Conservation (phyloP, 345 rosid genomes). For the Sonneratia alba region DNA sequence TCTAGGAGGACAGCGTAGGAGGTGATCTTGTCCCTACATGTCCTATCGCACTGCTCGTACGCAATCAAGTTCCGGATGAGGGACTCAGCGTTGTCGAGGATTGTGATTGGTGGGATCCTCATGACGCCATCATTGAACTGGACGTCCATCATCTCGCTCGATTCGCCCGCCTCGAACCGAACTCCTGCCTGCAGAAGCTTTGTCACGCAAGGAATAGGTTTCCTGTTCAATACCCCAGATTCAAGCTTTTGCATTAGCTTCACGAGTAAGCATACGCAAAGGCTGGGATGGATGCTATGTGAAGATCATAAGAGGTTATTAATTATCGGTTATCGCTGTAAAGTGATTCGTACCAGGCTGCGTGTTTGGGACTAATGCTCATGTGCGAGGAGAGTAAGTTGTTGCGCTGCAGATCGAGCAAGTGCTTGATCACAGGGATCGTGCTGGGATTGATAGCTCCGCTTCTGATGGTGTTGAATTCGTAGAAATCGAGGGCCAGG, state of each 20-base stretch:
- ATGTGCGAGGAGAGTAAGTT: slow-evolving; percentile 1
- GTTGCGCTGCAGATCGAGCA: slow-evolving; percentile 10
- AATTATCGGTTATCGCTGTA: neutral
- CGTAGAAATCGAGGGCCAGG: slow-evolving; percentile 5
- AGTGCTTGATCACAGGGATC: slow-evolving; percentile 2
- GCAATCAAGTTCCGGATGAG: slow-evolving; percentile 8
- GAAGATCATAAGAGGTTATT: no score
- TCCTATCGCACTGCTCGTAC: slow-evolving; percentile 9
- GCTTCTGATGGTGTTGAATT: slow-evolving; percentile 7
- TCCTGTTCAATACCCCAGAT: neutral
- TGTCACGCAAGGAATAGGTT: slow-evolving; percentile 3
- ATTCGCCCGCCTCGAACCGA: slow-evolving; percentile 2
- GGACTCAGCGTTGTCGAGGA: slow-evolving; percentile 7
- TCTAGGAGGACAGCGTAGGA: slow-evolving; percentile 8
- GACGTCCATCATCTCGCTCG: slow-evolving; percentile 9
- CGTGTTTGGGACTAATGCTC: neutral
- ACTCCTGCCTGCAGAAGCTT: slow-evolving; percentile 8
- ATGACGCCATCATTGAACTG: slow-evolving; percentile 1
- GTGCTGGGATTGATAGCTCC: slow-evolving; percentile 2
- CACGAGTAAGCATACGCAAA: no score
- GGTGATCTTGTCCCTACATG: slow-evolving; percentile 7
- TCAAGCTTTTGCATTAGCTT: neutral
- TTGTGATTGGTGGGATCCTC: slow-evolving; percentile 6
- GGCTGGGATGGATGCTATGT: no score
- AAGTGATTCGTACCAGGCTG: neutral